Conservation (phyloP, 2,329 filamentous ascomycete genomes). For the Alternaria metachromatica region DNA sequence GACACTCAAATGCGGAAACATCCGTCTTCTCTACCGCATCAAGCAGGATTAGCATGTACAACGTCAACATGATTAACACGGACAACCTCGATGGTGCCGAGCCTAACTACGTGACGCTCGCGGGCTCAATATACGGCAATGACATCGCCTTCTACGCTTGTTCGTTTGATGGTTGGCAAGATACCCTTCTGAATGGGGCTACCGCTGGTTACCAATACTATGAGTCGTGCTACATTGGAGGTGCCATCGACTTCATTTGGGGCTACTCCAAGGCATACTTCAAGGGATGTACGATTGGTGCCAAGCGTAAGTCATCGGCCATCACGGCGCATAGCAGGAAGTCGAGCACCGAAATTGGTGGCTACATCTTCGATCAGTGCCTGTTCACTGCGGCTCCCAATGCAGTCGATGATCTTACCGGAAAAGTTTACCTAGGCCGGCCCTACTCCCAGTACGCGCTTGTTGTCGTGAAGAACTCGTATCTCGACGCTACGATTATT, state of each 20-base stretch:
- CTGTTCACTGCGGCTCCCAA: slow-evolving; percentile 50
- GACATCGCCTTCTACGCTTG: slow-evolving; percentile 64
- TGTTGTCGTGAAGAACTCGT: slow-evolving; percentile 58
- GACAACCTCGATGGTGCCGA: slow-evolving; percentile 51
- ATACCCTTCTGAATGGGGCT: slow-evolving; percentile 51
- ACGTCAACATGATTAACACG: slow-evolving; percentile 58
- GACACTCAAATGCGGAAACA: slow-evolving; percentile 58
- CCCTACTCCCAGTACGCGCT: slow-evolving; percentile 58
- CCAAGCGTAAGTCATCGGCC: slow-evolving; percentile 44
- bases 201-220: slow-evolving; percentile 61
- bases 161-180: slow-evolving; percentile 62
- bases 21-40: slow-evolving; percentile 55
- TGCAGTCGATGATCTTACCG: slow-evolving; percentile 41
- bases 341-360: slow-evolving; percentile 41
- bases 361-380: slow-evolving; percentile 62
- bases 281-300: slow-evolving; percentile 56
- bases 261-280: slow-evolving; percentile 60
- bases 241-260: slow-evolving; percentile 66
- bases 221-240: slow-evolving; percentile 62
- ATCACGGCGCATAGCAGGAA: slow-evolving; percentile 35
- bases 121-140: slow-evolving; percentile 57
- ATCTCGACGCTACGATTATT: slow-evolving; percentile 62
- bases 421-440: slow-evolving; percentile 57
- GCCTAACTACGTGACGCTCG: slow-evolving; percentile 55
- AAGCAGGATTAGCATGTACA: slow-evolving; percentile 64